Base-by-base conservation (phyloP, 2,329 filamentous ascomycete species). In the Raffaelea ambrosiae region DNA sequence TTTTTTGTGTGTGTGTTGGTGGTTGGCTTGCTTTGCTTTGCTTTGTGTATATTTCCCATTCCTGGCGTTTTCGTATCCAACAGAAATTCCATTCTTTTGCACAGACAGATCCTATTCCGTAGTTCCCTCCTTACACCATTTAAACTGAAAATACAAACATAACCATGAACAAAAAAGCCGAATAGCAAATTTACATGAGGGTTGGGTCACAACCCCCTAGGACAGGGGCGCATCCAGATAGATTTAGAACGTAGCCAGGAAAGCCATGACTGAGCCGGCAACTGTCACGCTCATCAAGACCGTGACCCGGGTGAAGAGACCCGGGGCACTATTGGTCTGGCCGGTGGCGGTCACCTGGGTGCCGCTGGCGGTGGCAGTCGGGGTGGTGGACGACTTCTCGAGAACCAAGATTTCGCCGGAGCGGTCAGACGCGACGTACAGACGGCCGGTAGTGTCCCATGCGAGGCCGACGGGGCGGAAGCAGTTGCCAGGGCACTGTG, bases 321-420 rank as follows among this genome's bases (percentile, higher is more conserved):
- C 31, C 5, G 31, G 38, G 14, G 46, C 40, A 4, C 33, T 43
- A 14, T 19, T 42, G 16, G 29, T 11, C n/a, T 19, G 26, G 22
- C 46, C 47, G 13, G 40, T 47, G 7, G 40, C 35, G 21, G 52
- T 54, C 18, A 59, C 55, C 50, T 58, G 48, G 18, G 49, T 54
- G 29, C 56, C 54, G 46, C 49, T 52, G 11, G 49, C 41, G 1
- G 49, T 46, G 19, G 49, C 29, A 1, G 46, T 46, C 10, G 46
- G 29, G 16, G 42, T 43, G 22, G 33, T n/a, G 8, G 49, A 39
- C 8, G 43, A 40, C 48, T 53, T 51, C 47, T 61, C 57, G 46
- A 80, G 58, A 4, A 84, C 73, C 55, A 76, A 85, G 39, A 86
- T 73, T 66, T 86, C 82, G 5, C 81, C 83, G 0, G 80, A 81